Conservation (phyloP, 176 grass and related monocot genomes). For the Eleusine indica region DNA sequence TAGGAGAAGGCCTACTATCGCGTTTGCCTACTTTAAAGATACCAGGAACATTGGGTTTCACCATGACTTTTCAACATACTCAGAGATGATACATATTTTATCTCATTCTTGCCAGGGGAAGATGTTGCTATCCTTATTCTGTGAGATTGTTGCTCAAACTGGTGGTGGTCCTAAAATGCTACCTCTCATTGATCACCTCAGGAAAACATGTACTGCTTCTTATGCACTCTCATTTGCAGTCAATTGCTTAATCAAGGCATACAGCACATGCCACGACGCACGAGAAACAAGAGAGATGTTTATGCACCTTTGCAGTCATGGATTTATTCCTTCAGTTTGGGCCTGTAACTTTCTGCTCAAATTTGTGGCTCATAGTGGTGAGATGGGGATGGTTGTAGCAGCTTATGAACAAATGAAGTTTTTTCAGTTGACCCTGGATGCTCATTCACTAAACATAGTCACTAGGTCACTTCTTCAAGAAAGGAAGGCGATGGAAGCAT, state of each 20-base stretch:
- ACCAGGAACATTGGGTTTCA: constrained; percentile 49
- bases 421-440: constrained; percentile 41
- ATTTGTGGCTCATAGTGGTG: constrained; percentile 39
- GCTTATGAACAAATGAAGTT: constrained; percentile 58
- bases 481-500: constrained; percentile 51
- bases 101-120: constrained; percentile 35
- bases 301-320: constrained; percentile 45
- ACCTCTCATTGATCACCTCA: constrained; percentile 50
- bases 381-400: constrained; percentile 35
- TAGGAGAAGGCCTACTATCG: constrained; percentile 37
- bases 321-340: constrained; percentile 50
- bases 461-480: constrained; percentile 59
- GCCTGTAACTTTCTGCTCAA: constrained; percentile 62
- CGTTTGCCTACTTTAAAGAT: constrained; percentile 72
- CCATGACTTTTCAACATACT: constrained; percentile 62
- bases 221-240: constrained; percentile 38
- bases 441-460: constrained; percentile 46
- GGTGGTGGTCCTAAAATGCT: constrained; percentile 34
- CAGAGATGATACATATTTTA: constrained; percentile 54
- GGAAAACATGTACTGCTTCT: constrained; percentile 3
- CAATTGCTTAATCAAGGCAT: constrained; percentile 65
- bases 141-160: constrained; percentile 38
- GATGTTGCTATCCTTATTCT: constrained; percentile 56
- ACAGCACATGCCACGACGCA: constrained; percentile 27
- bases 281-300: constrained; percentile 45